Conservation (phyloP, 768 basidiomycete genomes). For the Boletus sp. region DNA sequence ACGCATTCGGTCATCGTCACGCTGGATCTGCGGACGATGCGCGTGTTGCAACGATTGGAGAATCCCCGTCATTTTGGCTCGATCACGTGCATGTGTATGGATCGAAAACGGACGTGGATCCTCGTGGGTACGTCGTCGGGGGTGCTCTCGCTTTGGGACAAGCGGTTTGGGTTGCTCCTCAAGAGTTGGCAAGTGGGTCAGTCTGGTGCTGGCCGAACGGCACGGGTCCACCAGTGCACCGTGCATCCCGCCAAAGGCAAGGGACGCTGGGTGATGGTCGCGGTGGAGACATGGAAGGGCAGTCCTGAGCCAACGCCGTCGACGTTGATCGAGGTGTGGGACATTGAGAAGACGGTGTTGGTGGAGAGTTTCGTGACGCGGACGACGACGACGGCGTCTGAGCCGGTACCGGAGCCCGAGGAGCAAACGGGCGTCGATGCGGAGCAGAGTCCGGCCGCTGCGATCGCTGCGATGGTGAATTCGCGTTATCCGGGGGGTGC, state of each 20-base stretch:
- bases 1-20: conserved; percentile 73
- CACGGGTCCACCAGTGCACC: conserved; percentile 68
- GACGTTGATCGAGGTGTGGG: conserved; percentile 82
- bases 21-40: conserved; percentile 85
- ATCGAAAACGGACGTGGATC: conserved; percentile 84
- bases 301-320: conserved; percentile 42
- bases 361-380: conserved; percentile 79
- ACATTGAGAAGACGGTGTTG: conserved; percentile 76
- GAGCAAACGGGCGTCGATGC: conserved; percentile 53
- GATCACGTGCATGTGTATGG: conserved; percentile 81
- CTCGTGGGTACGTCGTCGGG: conserved; percentile 86
- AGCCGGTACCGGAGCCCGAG: conserved; percentile 53
- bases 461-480: conserved; percentile 80
- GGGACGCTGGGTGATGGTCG: conserved; percentile 89
- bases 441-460: conserved; percentile 63
- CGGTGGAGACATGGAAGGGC: conserved; percentile 55
- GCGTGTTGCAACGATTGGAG: conserved; percentile 68
- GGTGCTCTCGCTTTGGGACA: conserved; percentile 89
- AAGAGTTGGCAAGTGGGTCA: conserved; percentile 83
- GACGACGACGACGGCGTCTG: conserved; percentile 41
- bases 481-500: conserved; percentile 48
- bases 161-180: conserved; percentile 86
- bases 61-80: conserved; percentile 86
- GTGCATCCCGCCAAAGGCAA: conserved; percentile 86
- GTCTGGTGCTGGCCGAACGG: conserved; percentile 48